Evolutionary conservation across 2,329 filamentous ascomycete genomes (phyloP), one percentile per base, ranked within the genome.

Genomic region (Cylindrodendrum hubeiense): DNA sequence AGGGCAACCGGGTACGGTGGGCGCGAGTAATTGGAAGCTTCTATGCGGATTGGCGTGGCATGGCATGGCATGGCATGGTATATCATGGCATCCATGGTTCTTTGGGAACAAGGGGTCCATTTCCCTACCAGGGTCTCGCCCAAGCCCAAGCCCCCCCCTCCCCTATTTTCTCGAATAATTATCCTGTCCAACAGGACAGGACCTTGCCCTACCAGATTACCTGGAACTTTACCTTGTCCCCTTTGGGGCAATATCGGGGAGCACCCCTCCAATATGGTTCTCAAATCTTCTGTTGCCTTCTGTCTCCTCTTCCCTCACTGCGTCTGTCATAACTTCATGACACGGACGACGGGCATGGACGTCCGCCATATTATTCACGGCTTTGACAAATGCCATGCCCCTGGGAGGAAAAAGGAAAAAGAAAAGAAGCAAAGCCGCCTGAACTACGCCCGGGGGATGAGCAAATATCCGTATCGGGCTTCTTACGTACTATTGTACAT

Each of bases 51-150:
- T 49, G 55, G 28, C 26, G 46, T 59, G 47, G 55, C 54, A 57
- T 51, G 55, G 55, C 55, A 51, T 58, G 34, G 34, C 37, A 41
- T 30, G 37, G 52, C 39, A 41, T 33, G 28, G 52, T 26, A 19
- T 30, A 26, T 24, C 50, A 52, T 46, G 44, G 55, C 47, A 60
- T 60, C 57, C 57, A 53, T 60, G 57, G 57, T 54, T 53, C 57
- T 53, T 41, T 53, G 21, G 30, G 28, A 39, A 13, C 47, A 44
- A 52, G 57, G 49, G 57, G 26, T 52, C 47, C 47, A 34, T 19
- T 21, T 50, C 24, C 17, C 15, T 47, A 4, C 43, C 26, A n/a
- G 43, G 4, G 43, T 22, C 39, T n/a, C 39, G n/a, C 6, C 39
- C 39, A 41, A 41, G 19, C 39, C 39, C n/a, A 19, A 6, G 19